Conservation (phyloP, 371 early-diverging fungal genomes). For the Rhizopus stolonifer region DNA sequence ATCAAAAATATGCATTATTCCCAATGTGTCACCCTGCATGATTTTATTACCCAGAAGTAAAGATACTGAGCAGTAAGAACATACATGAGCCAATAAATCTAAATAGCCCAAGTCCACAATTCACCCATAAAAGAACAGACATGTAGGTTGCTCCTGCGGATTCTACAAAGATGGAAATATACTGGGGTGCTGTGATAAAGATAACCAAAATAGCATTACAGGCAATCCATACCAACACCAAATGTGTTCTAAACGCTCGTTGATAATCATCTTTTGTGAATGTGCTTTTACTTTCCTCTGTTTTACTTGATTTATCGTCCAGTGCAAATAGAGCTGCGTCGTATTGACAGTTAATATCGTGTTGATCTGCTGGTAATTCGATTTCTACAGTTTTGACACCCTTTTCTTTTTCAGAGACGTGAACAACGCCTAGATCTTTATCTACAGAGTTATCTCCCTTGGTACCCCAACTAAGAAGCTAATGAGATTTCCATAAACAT, state of each 20-base stretch:
- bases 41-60: conserved; percentile 22
- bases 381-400: conserved; percentile 53
- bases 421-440: conserved; percentile 64
- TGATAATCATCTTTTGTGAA: conserved; percentile 79
- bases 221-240: conserved; percentile 83
- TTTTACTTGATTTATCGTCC: conserved; percentile 27
- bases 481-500: neutral
- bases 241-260: conserved; percentile 81
- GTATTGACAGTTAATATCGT: conserved; percentile 74
- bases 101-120: conserved; percentile 74
- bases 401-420: conserved; percentile 51
- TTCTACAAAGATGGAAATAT: conserved; percentile 24
- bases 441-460: conserved; percentile 77
- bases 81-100: conserved; percentile 77
- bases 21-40: too few species aligned
- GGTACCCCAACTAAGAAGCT: conserved; percentile 82
- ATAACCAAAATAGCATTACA: conserved; percentile 78
- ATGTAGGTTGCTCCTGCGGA: conserved; percentile 68
- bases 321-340: conserved; percentile 64
- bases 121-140: conserved; percentile 84
- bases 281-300: conserved; percentile 1
- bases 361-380: conserved; percentile 65
- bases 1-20: too few species aligned
- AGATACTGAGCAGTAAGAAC: conserved; percentile 62
- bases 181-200: conserved; percentile 45